These are phyloP conservation scores for Globisporangium mamillatum DNA, from an alignment of 352 stramenopile species.

Conservation along the genomic window DNA sequence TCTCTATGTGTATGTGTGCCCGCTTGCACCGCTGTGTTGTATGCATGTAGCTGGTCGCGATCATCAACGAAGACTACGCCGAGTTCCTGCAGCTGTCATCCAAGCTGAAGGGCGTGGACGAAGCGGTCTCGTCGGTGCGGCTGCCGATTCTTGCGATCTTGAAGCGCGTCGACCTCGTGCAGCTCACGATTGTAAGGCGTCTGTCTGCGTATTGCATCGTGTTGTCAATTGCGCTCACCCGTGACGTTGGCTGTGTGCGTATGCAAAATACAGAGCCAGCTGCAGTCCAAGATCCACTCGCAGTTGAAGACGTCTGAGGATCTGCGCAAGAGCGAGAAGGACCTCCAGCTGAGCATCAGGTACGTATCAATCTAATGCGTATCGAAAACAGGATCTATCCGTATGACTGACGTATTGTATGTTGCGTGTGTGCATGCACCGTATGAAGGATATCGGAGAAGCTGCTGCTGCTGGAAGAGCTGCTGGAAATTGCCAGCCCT, in stretches of 20 bases:
- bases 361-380: conserved; percentile 9
- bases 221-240: background rate
- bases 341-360: conserved; percentile 61
- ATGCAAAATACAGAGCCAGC: conserved; percentile 27
- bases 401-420: background rate
- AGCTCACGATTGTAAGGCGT: conserved; percentile 50
- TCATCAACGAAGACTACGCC: conserved; percentile 89
- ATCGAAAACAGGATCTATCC: background rate
- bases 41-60: conserved; percentile 57
- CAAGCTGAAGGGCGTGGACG: conserved; percentile 84
- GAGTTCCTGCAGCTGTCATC: conserved; percentile 89
- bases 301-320: conserved; percentile 43
- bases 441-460: conserved; percentile 59
- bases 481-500: conserved; percentile 61
- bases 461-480: conserved; percentile 65
- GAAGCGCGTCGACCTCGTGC: conserved; percentile 72
- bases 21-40: background rate
- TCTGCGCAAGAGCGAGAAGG: conserved; percentile 42
- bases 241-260: background rate
- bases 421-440: background rate
- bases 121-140: conserved; percentile 77
- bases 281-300: conserved; percentile 51
- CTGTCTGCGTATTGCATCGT: background rate
- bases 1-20: background rate
- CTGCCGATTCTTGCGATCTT: conserved; percentile 70